phyloP scores from a whole-genome alignment of 2,329 filamentous ascomycete species.

The Calonectria pseudoturangicola region DNA sequence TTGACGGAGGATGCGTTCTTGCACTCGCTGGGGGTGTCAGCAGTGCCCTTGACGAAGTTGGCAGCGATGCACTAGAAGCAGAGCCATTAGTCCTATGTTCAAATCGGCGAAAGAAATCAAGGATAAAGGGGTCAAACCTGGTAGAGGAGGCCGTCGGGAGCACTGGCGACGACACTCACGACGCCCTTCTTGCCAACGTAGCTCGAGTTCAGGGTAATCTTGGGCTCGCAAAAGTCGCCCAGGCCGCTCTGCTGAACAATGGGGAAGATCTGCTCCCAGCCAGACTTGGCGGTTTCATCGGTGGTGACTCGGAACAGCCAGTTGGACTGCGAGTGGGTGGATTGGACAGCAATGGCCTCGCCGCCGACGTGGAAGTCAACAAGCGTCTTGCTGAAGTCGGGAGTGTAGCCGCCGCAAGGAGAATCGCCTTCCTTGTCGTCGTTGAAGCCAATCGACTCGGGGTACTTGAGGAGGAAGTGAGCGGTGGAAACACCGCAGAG shows the following conservation, averaged over 20 bases:
- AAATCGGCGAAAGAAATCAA: not conserved
- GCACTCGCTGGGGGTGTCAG: conserved; percentile 58
- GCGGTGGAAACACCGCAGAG: conserved; percentile 65
- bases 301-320: conserved; percentile 76
- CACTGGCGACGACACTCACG: conserved; percentile 70
- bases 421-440: conserved; percentile 65
- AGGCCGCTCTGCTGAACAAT: conserved; percentile 73
- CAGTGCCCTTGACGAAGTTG: conserved; percentile 71
- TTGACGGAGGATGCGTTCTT: conserved; percentile 60
- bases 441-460: conserved; percentile 68
- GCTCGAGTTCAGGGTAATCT: conserved; percentile 67
- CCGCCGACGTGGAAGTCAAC: conserved; percentile 75
- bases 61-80: conserved; percentile 70
- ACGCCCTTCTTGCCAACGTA: conserved; percentile 74
- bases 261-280: conserved; percentile 74
- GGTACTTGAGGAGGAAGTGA: conserved; percentile 73
- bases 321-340: conserved; percentile 71
- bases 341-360: conserved; percentile 68
- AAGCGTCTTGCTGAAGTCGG: conserved; percentile 70
- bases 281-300: conserved; percentile 66
- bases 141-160: conserved; percentile 74
- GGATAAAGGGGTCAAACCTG: conserved; percentile 65
- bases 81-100: not conserved
- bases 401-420: conserved; percentile 74
- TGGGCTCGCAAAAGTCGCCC: conserved; percentile 72